Percentiles rank a stretch among this genome's conserved stretches.
Conservation (phyloP, 192 early-diverging fungal genomes). For the Entomortierella beljakovae region DNA sequence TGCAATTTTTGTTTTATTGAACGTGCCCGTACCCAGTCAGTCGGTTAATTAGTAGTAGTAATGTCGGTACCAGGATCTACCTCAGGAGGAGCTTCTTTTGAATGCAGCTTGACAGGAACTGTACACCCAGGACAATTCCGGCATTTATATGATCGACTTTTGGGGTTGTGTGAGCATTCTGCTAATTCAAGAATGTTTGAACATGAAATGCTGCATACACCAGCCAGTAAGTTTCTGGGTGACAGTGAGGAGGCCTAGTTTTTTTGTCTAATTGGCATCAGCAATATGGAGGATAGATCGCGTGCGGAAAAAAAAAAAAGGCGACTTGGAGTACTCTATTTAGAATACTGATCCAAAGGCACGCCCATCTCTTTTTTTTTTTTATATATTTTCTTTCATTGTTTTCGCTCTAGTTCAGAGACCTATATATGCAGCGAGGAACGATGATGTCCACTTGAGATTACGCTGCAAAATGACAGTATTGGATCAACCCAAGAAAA, state of each 20-base stretch:
- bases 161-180: conserved; percentile 47
- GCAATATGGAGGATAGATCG: no score
- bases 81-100: conserved; percentile 47
- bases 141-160: conserved; percentile 43
- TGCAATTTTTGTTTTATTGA: no score
- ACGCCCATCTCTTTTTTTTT: neutral
- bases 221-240: conserved; percentile 22
- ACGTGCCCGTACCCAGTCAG: no score
- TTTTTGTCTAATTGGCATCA: neutral
- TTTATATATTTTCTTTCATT: neutral
- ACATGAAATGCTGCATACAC: conserved; percentile 41
- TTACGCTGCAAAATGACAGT: conserved; percentile 41
- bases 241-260: neutral
- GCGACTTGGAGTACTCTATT: no score
- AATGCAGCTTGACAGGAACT: conserved; percentile 44
- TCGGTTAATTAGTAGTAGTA: neutral
- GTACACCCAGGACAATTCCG: conserved; percentile 43
- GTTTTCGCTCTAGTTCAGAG: conserved; percentile 14
- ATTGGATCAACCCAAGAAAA: conserved; percentile 8
- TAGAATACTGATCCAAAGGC: no score
- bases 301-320: no score
- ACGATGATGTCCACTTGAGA: conserved; percentile 46
- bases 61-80: conserved; percentile 47
- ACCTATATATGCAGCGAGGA: conserved; percentile 43
- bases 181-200: conserved; percentile 50